A percentile compares a stretch with the other conserved stretches of the same genome.
Conservation (phyloP, 208 protist genomes). For the Sergeia podlipaevii region DNA sequence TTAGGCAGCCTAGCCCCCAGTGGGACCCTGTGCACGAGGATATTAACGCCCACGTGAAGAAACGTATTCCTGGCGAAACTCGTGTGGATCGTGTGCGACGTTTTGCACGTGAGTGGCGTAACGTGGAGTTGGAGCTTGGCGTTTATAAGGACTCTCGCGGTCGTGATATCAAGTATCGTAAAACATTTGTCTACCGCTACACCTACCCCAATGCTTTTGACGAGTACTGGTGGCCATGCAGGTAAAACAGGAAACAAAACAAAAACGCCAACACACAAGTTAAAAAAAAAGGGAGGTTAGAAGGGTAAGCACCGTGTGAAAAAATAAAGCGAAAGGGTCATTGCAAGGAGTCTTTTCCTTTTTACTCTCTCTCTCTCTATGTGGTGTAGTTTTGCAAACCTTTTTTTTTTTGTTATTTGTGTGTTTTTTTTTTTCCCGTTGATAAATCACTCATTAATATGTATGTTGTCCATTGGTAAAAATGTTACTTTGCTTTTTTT, state of each 20-base stretch:
- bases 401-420: no score
- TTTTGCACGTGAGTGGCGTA: constrained; percentile 89
- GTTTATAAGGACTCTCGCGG: constrained; percentile 86
- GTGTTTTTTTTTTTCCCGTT: no score
- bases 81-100: constrained; percentile 84
- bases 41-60: constrained; percentile 90
- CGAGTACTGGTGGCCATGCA: constrained; percentile 90
- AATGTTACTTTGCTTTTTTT: no score
- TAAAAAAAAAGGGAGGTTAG: not conserved
- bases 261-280: no score
- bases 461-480: no score
- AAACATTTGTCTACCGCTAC: constrained; percentile 90
- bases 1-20: constrained; percentile 72
- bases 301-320: no score
- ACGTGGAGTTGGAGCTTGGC: constrained; percentile 86
- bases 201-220: constrained; percentile 91
- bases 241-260: constrained; percentile 26
- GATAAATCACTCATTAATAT: no score
- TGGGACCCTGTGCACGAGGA: constrained; percentile 89
- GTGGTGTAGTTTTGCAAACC: no score
- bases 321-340: no score
- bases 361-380: no score
- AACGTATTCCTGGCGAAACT: constrained; percentile 87
- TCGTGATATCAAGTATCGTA: constrained; percentile 87
- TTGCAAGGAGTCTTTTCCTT: no score